Conservation (phyloP, 805 yeast genomes). For the Candida corydali region DNA sequence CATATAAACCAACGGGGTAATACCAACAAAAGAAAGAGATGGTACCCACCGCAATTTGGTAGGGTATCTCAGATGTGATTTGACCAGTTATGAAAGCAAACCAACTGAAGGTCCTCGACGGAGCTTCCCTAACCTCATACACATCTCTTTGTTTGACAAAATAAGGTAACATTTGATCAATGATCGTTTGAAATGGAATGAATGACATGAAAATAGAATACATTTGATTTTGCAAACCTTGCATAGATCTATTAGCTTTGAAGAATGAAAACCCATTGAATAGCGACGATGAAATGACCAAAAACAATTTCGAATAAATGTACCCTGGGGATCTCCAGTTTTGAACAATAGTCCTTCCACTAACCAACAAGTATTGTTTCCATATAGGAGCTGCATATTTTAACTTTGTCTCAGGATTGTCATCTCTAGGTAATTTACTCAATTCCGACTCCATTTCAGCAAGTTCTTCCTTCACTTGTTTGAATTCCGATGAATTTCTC, state of each 20-base stretch:
- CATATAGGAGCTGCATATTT: slow-evolving; percentile 26
- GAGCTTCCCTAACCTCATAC: slow-evolving; percentile 39
- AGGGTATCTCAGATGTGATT: slow-evolving; percentile 43
- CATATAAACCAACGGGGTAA: slow-evolving; percentile 51
- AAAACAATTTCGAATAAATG: slow-evolving; percentile 55
- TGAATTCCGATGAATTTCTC: slow-evolving; percentile 63
- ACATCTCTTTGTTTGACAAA: slow-evolving; percentile 37
- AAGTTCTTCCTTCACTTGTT: slow-evolving; percentile 55
- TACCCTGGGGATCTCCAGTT: slow-evolving; percentile 61
- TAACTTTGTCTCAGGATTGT: slow-evolving; percentile 21
- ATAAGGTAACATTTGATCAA: slow-evolving; percentile 39
- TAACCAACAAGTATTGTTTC: slow-evolving; percentile 30
- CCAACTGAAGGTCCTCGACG: slow-evolving; percentile 44
- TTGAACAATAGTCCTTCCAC: slow-evolving; percentile 22
- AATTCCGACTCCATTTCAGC: slow-evolving; percentile 59
- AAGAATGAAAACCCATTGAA: slow-evolving; percentile 72
- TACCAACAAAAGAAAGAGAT: slow-evolving; percentile 45
- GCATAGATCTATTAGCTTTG: slow-evolving; percentile 56
- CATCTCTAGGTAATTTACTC: slow-evolving; percentile 21
- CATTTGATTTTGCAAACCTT: slow-evolving; percentile 63
- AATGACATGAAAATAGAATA: slow-evolving; percentile 45
- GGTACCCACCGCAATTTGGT: slow-evolving; percentile 44
- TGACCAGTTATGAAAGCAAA: slow-evolving; percentile 37
- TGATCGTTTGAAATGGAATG: slow-evolving; percentile 34
- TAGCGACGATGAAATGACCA: slow-evolving; percentile 52